Conservation (phyloP, 768 basidiomycete species). For the Ephemerocybe angulata region DNA sequence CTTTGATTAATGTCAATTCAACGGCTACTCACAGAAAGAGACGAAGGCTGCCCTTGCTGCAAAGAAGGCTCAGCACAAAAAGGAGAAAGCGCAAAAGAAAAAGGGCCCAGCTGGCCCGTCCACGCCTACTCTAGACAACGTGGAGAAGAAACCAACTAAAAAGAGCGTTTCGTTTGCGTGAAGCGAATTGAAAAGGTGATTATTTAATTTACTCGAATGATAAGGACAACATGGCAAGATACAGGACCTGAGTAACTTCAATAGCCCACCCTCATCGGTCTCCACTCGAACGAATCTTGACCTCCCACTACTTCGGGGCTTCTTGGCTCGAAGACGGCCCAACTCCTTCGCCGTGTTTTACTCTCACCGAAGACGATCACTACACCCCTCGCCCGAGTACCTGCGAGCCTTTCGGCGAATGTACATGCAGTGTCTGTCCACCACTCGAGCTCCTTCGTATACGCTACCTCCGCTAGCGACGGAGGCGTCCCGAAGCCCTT, state of each 20-base stretch:
- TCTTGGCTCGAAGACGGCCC: background rate
- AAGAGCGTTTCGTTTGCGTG: background rate
- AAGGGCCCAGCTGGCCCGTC: background rate
- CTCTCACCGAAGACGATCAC: constrained; percentile 1
- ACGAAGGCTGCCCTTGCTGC: background rate
- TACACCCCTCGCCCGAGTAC: background rate
- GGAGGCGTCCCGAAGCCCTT: background rate
- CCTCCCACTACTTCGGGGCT: background rate
- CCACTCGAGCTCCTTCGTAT: background rate
- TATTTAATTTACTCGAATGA: background rate
- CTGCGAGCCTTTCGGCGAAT: background rate
- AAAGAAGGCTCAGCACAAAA: background rate
- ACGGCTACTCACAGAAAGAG: background rate
- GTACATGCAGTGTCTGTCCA: constrained; percentile 3
- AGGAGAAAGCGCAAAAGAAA: background rate
- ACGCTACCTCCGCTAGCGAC: background rate
- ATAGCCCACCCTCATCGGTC: background rate
- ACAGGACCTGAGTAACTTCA: background rate
- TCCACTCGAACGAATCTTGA: background rate
- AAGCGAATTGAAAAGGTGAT: background rate
- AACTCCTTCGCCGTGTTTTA: background rate
- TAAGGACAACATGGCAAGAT: background rate
- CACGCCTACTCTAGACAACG: background rate
- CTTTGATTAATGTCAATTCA: no score
- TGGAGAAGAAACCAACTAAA: background rate